Conservation (phyloP, 768 basidiomycete species). For the Inosperma sp. region DNA sequence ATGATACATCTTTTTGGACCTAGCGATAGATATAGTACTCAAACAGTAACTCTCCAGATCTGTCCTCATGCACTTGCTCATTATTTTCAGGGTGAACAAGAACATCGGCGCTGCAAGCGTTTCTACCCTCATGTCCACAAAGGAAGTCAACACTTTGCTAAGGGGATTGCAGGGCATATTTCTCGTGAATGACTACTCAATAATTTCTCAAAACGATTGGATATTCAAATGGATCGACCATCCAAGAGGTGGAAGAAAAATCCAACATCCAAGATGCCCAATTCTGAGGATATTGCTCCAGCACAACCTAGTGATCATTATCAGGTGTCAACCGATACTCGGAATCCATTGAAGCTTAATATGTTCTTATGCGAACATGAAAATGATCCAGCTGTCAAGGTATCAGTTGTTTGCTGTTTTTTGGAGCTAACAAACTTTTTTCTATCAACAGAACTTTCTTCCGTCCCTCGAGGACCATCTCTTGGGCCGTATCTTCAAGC, state of each 20-base stretch:
- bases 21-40: too few relatives aligned
- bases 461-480: slow-evolving; percentile 26
- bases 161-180: slow-evolving; percentile 6
- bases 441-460: slow-evolving; percentile 25
- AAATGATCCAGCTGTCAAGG: slow-evolving; percentile 25
- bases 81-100: slow-evolving; percentile 12
- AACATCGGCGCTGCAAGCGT: slow-evolving; percentile 11
- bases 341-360: neutral
- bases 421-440: neutral
- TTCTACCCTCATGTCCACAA: slow-evolving; percentile 13
- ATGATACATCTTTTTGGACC: too few relatives aligned
- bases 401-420: slow-evolving; percentile 10
- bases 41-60: too few relatives aligned
- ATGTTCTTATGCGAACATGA: slow-evolving; percentile 4
- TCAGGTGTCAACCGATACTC: slow-evolving; percentile 10
- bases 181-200: neutral
- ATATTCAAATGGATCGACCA: neutral
- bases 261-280: neutral
- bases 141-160: neutral
- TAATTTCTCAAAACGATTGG: neutral
- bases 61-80: too few relatives aligned
- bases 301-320: slow-evolving; percentile 7
- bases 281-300: neutral
- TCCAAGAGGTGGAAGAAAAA: neutral
- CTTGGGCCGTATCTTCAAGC: slow-evolving; percentile 21